Conservation (phyloP, 331 rosid species). For the Rosa hybrid region DNA sequence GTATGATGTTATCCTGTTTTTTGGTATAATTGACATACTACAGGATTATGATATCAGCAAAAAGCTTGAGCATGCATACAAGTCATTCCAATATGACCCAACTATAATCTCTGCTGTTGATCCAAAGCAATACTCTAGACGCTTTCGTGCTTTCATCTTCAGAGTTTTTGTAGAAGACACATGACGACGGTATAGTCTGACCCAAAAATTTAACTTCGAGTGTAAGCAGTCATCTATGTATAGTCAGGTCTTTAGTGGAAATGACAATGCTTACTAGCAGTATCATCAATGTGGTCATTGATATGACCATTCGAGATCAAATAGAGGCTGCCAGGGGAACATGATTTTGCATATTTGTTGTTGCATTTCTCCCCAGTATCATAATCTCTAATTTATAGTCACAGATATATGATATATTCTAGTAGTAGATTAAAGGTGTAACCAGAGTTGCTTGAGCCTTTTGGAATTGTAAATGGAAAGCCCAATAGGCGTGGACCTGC, state of each 20-base stretch:
- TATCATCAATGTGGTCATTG: constrained; percentile 32
- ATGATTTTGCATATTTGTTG: constrained; percentile 36
- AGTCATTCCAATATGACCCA: constrained; percentile 83
- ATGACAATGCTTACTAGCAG: constrained; percentile 37
- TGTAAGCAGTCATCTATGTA: constrained; percentile 42
- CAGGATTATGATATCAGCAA: constrained; percentile 96
- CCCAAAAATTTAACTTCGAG: constrained; percentile 32
- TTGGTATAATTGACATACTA: constrained; percentile 91
- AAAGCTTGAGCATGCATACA: constrained; percentile 97
- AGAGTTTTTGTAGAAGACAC: constrained; percentile 84
- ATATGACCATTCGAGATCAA: constrained; percentile 30
- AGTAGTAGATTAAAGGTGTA: constrained; percentile 52
- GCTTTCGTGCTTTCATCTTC: constrained; percentile 94
- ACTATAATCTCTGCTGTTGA: constrained; percentile 94
- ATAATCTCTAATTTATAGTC: constrained; percentile 34
- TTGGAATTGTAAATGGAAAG: constrained; percentile 61
- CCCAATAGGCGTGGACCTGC: constrained; percentile 38
- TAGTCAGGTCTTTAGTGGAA: constrained; percentile 34
- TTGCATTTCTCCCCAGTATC: constrained; percentile 31
- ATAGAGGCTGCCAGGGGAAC: constrained; percentile 37
- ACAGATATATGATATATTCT: constrained; percentile 47
- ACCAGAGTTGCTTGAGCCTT: constrained; percentile 40
- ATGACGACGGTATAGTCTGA: constrained; percentile 35
- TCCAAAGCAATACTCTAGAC: constrained; percentile 91
- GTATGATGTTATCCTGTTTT: constrained; percentile 68